Conservation (phyloP, 1,139 yeast genomes). For the Blastobotrys aristatus region DNA sequence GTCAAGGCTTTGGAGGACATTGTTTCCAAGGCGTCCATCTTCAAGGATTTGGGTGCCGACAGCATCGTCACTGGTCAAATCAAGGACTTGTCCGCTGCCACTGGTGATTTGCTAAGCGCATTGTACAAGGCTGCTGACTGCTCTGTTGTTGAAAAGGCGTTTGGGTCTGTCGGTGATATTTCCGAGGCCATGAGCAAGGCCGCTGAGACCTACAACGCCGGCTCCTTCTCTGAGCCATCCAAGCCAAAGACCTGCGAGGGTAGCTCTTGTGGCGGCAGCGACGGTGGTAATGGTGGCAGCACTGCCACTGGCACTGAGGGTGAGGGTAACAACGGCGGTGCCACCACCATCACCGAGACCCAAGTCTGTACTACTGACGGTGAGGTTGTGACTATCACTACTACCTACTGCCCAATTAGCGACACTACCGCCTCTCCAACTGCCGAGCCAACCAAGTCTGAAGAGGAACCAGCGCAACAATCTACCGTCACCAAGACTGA, state of each 20-base stretch:
- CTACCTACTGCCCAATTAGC: constrained; percentile 15
- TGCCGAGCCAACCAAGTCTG: not conserved
- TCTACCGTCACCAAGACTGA: not conserved
- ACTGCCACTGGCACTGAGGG: constrained; percentile 2
- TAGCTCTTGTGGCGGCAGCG: not conserved
- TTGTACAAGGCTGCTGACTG: constrained; percentile 9
- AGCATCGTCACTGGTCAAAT: not conserved
- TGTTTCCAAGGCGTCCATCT: constrained; percentile 1
- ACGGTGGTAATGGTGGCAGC: constrained; percentile 4
- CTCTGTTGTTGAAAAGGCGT: constrained; percentile 6
- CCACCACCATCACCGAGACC: constrained; percentile 11
- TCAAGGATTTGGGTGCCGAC: constrained; percentile 4
- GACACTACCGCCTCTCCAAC: not conserved
- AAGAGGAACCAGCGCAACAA: not conserved
- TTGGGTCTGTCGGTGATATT: constrained; percentile 6
- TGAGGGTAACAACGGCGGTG: not conserved
- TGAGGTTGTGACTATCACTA: constrained; percentile 7
- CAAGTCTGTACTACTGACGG: constrained; percentile 6
- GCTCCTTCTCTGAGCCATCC: constrained; percentile 3
- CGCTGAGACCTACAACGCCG: constrained; percentile 1
- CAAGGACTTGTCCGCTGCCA: constrained; percentile 4
- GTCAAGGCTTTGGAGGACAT: constrained; percentile 5
- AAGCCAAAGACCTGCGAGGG: constrained; percentile 11
- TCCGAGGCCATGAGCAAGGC: constrained; percentile 4
- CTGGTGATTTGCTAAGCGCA: constrained; percentile 3